phyloP scores from a whole-genome alignment of 345 rosid genomes.

The Atalantia buxifolia region DNA sequence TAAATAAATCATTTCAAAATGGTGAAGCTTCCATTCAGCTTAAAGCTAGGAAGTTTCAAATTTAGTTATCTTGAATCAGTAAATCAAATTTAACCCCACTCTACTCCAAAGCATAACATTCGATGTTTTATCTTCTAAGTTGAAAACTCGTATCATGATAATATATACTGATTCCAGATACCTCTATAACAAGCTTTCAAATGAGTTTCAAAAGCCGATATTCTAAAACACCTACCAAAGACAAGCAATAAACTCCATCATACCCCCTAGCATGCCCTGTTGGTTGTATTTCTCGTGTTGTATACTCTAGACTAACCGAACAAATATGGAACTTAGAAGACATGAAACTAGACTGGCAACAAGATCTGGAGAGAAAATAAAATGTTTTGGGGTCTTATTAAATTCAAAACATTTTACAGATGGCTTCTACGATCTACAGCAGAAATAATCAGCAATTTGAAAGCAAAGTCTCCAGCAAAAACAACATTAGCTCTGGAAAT shows the following conservation, averaged over 20 bases:
- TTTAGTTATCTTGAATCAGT: background rate
- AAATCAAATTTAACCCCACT: background rate
- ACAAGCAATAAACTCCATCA: background rate
- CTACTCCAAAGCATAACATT: background rate
- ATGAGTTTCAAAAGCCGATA: background rate
- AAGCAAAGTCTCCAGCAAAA: background rate
- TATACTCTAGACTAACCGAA: background rate
- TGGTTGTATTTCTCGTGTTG: background rate
- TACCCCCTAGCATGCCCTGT: background rate
- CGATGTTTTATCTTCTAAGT: background rate
- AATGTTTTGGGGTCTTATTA: background rate
- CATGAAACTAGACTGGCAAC: background rate
- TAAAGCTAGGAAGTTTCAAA: background rate
- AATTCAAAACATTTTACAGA: background rate
- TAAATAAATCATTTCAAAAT: background rate
- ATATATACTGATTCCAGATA: background rate
- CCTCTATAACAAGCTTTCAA: background rate
- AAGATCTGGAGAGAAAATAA: background rate
- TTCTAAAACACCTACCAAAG: background rate
- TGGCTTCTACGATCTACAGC: background rate
- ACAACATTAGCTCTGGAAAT: background rate
- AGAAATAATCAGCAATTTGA: background rate
- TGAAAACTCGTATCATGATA: background rate
- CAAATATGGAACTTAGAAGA: background rate
- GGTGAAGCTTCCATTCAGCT: background rate